Evolutionary conservation across 2,329 filamentous ascomycete species (phyloP), one percentile per base, ranked within the genome.

Genomic region (Hypoxylon sp.): DNA sequence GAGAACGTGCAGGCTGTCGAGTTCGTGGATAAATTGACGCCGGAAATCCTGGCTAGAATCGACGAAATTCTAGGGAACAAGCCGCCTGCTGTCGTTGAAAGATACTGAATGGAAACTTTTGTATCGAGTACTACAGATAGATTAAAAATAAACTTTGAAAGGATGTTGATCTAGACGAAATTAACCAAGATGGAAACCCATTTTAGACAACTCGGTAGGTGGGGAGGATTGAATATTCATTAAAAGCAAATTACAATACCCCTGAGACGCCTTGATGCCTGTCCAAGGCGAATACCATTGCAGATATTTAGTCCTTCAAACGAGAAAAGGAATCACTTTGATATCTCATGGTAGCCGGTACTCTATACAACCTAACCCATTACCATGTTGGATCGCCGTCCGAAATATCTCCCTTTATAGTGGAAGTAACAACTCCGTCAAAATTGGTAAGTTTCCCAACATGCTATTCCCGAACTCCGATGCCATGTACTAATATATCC

Each of bases 11-110:
- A 81, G 74, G 87, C 89, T 1, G 70, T 90, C 10, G 80, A 78
- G 11, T 80, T 83, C 8, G 77, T 87, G 24, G 84, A 87, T 59
- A 86, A 86, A 79, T 77, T 91, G 74, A 91, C 87, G 4, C 83
- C 84, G 0, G 87, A 88, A 76, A 81, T 91, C 56, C 75, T 91
- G 79, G 79, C 80, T 11, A 85, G 89, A 81, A 90, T 90, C 75
- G 88, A 90, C 67, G 80, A 80, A 42, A 83, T 89, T 56, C 76
- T 89, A 55, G 82, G 83, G 69, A 90, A 90, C 76, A 89, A 88
- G 80, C 87, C 87, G 2, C 81, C 82, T 62, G 80, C 72, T 73
- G 72, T 84, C 32, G 70, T 74, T 2, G 72, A 74, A 68, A 77
- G 82, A 35, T 82, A 76, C 61, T 79, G 71, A 59, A 50, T 10